phyloP scores from a whole-genome alignment of 805 yeast species.

The Candida easanensis region DNA sequence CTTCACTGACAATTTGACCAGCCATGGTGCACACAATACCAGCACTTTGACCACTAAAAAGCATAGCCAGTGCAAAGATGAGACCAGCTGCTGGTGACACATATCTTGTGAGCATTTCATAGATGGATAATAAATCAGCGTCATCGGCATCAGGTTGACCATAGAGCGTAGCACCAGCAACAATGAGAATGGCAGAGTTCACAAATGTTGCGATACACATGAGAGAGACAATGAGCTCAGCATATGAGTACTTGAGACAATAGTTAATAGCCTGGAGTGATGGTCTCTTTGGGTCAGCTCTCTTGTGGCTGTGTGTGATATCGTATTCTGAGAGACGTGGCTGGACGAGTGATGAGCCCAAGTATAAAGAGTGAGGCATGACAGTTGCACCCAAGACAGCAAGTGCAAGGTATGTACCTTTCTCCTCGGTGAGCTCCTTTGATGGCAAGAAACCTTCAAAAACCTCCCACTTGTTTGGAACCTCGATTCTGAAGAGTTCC shows the following conservation, averaged over 20 bases:
- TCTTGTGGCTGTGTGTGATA: conserved; percentile 45
- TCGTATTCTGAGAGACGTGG: conserved; percentile 80
- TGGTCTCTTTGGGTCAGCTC: conserved; percentile 53
- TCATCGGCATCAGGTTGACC: conserved; percentile 62
- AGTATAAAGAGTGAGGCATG: conserved; percentile 86
- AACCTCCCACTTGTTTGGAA: conserved; percentile 51
- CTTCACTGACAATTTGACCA: conserved; percentile 92
- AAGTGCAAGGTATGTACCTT: conserved; percentile 70
- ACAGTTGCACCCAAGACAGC: conserved; percentile 93
- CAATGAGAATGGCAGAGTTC: conserved; percentile 84
- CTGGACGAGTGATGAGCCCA: conserved; percentile 86
- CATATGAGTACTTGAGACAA: conserved; percentile 76
- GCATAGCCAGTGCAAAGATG: conserved; percentile 82
- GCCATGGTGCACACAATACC: conserved; percentile 93
- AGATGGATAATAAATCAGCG: conserved; percentile 82
- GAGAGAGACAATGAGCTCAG: conserved; percentile 77
- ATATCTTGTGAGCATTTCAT: conserved; percentile 63
- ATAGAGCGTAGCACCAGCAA: conserved; percentile 83
- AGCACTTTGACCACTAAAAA: conserved; percentile 92
- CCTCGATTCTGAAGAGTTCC: conserved; percentile 58
- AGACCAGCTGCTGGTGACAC: conserved; percentile 85
- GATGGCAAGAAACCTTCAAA: conserved; percentile 72
- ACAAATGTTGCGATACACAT: conserved; percentile 91
- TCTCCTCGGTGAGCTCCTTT: conserved; percentile 53
- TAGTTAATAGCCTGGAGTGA: conserved; percentile 77